Conservation (phyloP, 495 filamentous ascomycete genomes). For the Collariella sp. region DNA sequence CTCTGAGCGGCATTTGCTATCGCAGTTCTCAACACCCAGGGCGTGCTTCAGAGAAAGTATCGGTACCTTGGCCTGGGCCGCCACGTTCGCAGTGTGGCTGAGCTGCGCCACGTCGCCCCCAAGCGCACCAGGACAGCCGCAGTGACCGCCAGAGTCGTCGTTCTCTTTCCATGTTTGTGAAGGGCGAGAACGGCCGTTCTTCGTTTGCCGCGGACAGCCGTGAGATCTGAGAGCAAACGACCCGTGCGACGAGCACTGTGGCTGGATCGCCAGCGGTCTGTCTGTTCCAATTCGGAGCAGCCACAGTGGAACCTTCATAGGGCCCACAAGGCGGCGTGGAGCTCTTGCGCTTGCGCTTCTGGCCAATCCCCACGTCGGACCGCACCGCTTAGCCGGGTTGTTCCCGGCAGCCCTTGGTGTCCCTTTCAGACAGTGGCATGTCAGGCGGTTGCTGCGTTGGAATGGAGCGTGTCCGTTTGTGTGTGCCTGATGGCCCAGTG, state of each 20-base stretch:
- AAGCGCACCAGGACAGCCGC: not conserved
- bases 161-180: not conserved
- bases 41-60: not conserved
- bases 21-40: not conserved
- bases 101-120: conserved; percentile 3
- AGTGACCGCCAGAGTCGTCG: not conserved
- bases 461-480: too few species aligned
- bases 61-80: not conserved
- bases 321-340: not conserved
- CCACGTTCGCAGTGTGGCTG: conserved; percentile 3
- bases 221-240: too few species aligned
- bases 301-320: not conserved
- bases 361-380: not conserved
- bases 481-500: not conserved
- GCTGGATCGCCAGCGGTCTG: not conserved
- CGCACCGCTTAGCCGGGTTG: not conserved
- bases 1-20: not conserved
- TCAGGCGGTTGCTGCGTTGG: not conserved
- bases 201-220: too few species aligned
- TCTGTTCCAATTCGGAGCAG: not conserved
- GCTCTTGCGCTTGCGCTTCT: not conserved
- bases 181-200: not conserved
- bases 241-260: not conserved
- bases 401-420: not conserved
- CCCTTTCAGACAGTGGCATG: not conserved